Percentiles rank a stretch among this genome's conserved stretches.
phyloP scores from a whole-genome alignment of 768 basidiomycete species.

The Mycena capillaripes region DNA sequence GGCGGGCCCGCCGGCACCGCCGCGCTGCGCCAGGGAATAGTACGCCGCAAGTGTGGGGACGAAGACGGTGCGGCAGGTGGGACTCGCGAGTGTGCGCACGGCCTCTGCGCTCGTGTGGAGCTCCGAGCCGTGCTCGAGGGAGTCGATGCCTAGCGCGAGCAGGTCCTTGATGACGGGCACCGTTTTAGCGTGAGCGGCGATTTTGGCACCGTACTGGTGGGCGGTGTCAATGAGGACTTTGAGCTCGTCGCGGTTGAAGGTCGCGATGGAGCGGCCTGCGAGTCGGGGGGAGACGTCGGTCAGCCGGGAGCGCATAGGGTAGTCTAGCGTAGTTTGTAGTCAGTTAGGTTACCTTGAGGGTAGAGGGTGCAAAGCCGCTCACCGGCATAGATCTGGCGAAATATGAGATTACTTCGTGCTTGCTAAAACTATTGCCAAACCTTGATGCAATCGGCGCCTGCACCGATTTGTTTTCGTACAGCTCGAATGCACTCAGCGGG shows the following conservation, averaged over 20 bases:
- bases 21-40: conserved; percentile 47
- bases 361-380: neutral
- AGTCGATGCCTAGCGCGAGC: conserved; percentile 59
- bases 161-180: conserved; percentile 50
- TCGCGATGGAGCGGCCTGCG: conserved; percentile 51
- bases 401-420: conserved; percentile 14
- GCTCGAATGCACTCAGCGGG: conserved; percentile 66
- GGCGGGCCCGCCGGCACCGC: conserved; percentile 30
- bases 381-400: conserved; percentile 63
- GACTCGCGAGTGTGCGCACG: conserved; percentile 44
- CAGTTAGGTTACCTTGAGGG: neutral
- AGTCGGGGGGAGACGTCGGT: conserved; percentile 53
- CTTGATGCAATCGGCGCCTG: conserved; percentile 80
- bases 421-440: conserved; percentile 9
- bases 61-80: conserved; percentile 56
- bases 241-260: conserved; percentile 63
- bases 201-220: conserved; percentile 66
- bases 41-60: conserved; percentile 71
- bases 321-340: conserved; percentile 56
- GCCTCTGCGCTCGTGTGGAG: conserved; percentile 42
- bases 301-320: conserved; percentile 64
- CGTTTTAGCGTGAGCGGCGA: conserved; percentile 67
- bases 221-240: conserved; percentile 65
- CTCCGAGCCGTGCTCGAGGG: conserved; percentile 69
- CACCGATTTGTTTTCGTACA: conserved; percentile 72